Evolutionary conservation across 1,284 basidiomycete species (phyloP).

Genomic region (Bjerkandera adusta): DNA sequence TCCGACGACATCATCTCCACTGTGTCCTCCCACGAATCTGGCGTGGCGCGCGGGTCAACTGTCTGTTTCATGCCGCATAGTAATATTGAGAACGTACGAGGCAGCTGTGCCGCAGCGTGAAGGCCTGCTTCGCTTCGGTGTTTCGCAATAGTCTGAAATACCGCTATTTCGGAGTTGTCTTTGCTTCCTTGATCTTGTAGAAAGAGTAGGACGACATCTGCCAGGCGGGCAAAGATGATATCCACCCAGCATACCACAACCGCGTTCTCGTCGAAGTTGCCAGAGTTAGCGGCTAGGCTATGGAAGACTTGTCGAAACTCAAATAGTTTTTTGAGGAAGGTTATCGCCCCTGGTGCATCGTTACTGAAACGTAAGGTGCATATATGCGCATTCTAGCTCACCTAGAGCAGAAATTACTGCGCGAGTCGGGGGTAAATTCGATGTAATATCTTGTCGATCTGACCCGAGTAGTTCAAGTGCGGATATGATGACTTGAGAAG

Average conservation of each 20-base stretch:
- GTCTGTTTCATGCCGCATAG: background rate
- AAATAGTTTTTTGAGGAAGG: slow-evolving; percentile 43
- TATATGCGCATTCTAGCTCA: slow-evolving; percentile 1
- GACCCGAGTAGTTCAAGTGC: no score
- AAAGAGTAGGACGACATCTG: slow-evolving; percentile 39
- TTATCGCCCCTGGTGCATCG: slow-evolving; percentile 18
- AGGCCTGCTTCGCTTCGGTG: slow-evolving; percentile 49
- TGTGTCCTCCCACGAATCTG: slow-evolving; percentile 53
- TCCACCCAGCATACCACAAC: slow-evolving; percentile 62
- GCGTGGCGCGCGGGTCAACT: background rate
- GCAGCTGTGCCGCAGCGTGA: slow-evolving; percentile 60
- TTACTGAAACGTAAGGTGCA: background rate
- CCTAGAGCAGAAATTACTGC: no score
- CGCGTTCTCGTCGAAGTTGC: slow-evolving; percentile 22
- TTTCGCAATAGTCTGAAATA: slow-evolving; percentile 32
- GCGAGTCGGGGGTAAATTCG: no score
- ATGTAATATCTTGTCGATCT: no score
- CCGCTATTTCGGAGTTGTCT: slow-evolving; percentile 4
- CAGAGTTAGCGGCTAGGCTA: slow-evolving; percentile 35
- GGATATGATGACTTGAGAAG: no score
- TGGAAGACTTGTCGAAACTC: slow-evolving; percentile 47
- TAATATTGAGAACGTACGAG: slow-evolving; percentile 40
- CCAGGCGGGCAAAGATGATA: slow-evolving; percentile 51
- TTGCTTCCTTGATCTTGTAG: slow-evolving; percentile 32
- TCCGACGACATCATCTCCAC: slow-evolving; percentile 42